Evolutionary conservation across 2,329 filamentous ascomycete species (phyloP).

Genomic region (Penicillium palitans): DNA sequence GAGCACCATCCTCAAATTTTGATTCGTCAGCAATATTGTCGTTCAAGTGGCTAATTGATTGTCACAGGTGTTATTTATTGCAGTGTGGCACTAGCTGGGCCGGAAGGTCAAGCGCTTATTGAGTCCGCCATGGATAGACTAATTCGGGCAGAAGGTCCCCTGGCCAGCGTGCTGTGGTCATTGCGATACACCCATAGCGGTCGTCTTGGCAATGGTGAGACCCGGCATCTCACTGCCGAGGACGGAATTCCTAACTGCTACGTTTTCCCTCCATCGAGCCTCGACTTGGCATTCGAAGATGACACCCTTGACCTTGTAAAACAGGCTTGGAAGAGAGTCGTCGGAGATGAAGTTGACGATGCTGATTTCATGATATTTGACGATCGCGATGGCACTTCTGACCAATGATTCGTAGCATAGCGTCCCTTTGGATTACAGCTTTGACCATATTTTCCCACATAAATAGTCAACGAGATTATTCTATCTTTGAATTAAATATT

Average conservation of each 20-base stretch:
- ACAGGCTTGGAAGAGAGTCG: conserved; percentile 67
- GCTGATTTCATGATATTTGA: conserved; percentile 74
- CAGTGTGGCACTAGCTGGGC: conserved; percentile 43
- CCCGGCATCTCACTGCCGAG: conserved; percentile 16
- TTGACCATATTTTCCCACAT: not conserved
- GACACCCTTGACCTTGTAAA: conserved; percentile 65
- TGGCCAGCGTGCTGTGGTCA: conserved; percentile 52
- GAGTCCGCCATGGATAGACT: conserved; percentile 43
- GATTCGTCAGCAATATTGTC: conserved; percentile 21
- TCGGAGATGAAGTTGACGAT: conserved; percentile 52
- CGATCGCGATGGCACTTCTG: conserved; percentile 64
- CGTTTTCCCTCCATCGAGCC: conserved; percentile 58
- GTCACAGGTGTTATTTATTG: conserved; percentile 60
- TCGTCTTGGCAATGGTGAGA: conserved; percentile 17
- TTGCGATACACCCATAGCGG: conserved; percentile 54
- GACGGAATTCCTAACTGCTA: conserved; percentile 49
- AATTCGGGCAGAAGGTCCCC: conserved; percentile 38
- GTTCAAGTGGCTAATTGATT: conserved; percentile 38
- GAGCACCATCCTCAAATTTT: conserved; percentile 32
- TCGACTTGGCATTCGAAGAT: conserved; percentile 76
- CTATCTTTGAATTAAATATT: not conserved
- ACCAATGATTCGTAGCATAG: conserved; percentile 46
- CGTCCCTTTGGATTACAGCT: not conserved
- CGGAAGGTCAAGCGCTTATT: conserved; percentile 44
- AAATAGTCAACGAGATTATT: conserved; percentile 2